A percentile compares a stretch with the other conserved stretches of the same genome.
phyloP scores from a whole-genome alignment of 306 rosid species.

The Urtica urens region DNA sequence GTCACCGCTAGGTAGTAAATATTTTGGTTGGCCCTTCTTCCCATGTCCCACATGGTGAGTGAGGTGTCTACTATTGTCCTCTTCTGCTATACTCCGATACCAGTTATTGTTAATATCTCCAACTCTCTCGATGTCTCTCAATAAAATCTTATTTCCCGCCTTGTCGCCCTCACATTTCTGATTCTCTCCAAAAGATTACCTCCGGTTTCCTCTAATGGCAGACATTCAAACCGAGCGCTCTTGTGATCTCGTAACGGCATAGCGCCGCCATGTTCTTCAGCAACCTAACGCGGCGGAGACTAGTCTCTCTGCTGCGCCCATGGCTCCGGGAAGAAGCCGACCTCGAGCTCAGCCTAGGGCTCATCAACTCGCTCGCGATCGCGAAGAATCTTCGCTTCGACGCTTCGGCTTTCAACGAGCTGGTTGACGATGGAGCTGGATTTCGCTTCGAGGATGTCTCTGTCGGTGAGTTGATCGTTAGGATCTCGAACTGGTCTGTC shows the following conservation, averaged over 20 bases:
- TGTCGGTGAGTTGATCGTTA: conserved; percentile 38
- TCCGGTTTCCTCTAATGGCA: background rate
- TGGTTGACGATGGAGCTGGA: conserved; percentile 33
- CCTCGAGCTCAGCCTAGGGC: conserved; percentile 45
- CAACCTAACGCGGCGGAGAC: conserved; percentile 37
- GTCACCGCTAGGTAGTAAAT: no score
- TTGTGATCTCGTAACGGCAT: background rate
- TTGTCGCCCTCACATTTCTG: conserved; percentile 3
- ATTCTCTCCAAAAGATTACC: background rate
- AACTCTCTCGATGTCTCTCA: no score
- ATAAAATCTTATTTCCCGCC: conserved; percentile 29
- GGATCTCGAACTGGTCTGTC: conserved; percentile 55
- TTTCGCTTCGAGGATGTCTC: conserved; percentile 40
- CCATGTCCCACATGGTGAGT: no score
- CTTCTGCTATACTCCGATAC: no score
- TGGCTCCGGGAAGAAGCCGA: conserved; percentile 65
- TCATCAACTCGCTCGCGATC: conserved; percentile 36
- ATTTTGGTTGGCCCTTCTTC: no score
- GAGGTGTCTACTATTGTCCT: no score
- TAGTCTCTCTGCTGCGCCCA: conserved; percentile 60
- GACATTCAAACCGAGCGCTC: background rate
- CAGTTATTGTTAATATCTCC: no score
- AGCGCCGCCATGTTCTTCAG: conserved; percentile 33
- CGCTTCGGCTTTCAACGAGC: conserved; percentile 38
- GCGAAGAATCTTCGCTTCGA: conserved; percentile 45